phyloP scores from a whole-genome alignment of 768 basidiomycete species.

The Pleurotus ostreatus region DNA sequence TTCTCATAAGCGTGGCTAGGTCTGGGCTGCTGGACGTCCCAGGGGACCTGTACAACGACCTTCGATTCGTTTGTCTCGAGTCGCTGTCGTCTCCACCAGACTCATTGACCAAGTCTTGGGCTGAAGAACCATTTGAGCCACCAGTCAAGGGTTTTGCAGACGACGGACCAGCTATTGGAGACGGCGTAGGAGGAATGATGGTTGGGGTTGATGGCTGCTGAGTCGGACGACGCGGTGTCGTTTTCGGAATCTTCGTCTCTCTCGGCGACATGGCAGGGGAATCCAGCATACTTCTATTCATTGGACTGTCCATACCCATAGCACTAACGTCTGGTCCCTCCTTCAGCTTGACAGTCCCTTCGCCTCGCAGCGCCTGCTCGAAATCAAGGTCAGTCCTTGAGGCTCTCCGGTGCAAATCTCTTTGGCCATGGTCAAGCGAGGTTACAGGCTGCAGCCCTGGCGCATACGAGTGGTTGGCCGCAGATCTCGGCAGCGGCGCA shows the following conservation, averaged over 20 bases:
- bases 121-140: slow-evolving; percentile 32
- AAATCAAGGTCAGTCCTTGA: slow-evolving; percentile 81
- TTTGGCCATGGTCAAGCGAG: slow-evolving; percentile 39
- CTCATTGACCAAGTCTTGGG: slow-evolving; percentile 60
- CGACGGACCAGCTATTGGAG: slow-evolving; percentile 35
- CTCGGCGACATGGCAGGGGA: slow-evolving; percentile 32
- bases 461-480: slow-evolving; percentile 42
- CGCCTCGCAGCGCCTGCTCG: slow-evolving; percentile 65
- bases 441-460: slow-evolving; percentile 54
- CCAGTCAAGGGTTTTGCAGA: slow-evolving; percentile 15
- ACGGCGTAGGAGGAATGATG: slow-evolving; percentile 68
- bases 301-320: slow-evolving; percentile 51
- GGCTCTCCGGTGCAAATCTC: slow-evolving; percentile 43
- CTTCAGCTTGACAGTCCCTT: slow-evolving; percentile 64
- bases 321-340: slow-evolving; percentile 70
- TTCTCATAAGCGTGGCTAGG: slow-evolving; percentile 79
- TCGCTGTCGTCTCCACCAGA: slow-evolving; percentile 44
- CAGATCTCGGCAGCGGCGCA: slow-evolving; percentile 35
- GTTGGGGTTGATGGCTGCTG: slow-evolving; percentile 55
- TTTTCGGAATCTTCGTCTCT: slow-evolving; percentile 24
- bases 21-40: slow-evolving; percentile 93
- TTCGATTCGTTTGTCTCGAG: slow-evolving; percentile 72
- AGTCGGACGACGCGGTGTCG: slow-evolving; percentile 24
- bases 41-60: slow-evolving; percentile 82
- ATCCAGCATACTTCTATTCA: slow-evolving; percentile 32